A percentile compares a stretch with the other conserved stretches of the same genome.
These are phyloP conservation scores for Thalassiosira exigua DNA, from an alignment of 352 stramenopile species.

Conservation along the genomic window DNA sequence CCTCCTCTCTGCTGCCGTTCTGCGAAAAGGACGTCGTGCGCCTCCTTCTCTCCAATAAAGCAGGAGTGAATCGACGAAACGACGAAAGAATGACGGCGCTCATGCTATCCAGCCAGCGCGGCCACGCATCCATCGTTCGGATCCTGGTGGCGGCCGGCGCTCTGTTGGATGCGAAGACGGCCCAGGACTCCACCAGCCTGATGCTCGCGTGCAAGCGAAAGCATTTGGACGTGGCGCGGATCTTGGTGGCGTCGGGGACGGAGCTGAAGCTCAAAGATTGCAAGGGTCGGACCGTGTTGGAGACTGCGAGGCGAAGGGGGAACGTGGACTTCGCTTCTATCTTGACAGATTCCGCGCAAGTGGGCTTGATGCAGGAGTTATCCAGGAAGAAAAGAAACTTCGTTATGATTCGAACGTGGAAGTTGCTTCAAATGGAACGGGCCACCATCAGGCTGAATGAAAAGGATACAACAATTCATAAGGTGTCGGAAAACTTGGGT, in stretches of 20 bases:
- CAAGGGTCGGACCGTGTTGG: constrained; percentile 69
- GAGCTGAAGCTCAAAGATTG: constrained; percentile 81
- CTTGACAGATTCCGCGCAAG: no score
- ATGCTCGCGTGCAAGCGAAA: constrained; percentile 85
- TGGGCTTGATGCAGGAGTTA: no score
- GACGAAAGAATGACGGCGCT: constrained; percentile 84
- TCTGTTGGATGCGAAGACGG: constrained; percentile 78
- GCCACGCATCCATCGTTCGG: constrained; percentile 79
- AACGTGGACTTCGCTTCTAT: constrained; percentile 25
- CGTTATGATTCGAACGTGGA: no score
- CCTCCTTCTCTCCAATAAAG: constrained; percentile 62
- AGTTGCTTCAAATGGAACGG: no score
- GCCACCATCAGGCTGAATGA: no score
- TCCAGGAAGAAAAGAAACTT: no score
- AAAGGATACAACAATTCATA: no score
- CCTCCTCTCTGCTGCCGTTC: no score
- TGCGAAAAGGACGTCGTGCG: constrained; percentile 59
- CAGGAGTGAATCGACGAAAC: constrained; percentile 82
- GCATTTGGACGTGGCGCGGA: constrained; percentile 75
- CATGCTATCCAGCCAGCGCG: constrained; percentile 83
- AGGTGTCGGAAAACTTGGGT: no score
- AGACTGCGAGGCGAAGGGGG: constrained; percentile 63
- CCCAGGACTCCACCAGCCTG: constrained; percentile 81
- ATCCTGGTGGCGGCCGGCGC: constrained; percentile 74
- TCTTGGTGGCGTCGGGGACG: constrained; percentile 77